Evolutionary conservation across 768 basidiomycete species (phyloP).

Genomic region (Trametes cubensis): DNA sequence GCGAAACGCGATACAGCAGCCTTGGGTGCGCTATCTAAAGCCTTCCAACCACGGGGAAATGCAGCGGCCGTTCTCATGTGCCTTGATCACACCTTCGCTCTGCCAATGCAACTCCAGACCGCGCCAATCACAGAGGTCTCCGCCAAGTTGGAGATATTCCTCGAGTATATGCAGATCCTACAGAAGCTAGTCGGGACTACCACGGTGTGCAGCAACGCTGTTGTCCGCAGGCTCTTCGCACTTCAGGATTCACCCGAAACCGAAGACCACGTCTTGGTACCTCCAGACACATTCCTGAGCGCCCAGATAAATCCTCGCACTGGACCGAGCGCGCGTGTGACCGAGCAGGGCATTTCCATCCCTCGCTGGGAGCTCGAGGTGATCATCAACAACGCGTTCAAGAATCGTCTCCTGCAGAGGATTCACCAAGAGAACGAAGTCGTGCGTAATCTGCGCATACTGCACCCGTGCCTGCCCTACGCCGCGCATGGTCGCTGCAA

Average conservation of each 20-base stretch:
- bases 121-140: conserved; percentile 33
- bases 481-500: conserved; percentile 19
- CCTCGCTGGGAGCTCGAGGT: conserved; percentile 27
- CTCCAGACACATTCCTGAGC: conserved; percentile 33
- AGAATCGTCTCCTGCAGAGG: conserved; percentile 30
- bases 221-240: conserved; percentile 40
- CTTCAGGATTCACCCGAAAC: conserved; percentile 27
- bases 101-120: conserved; percentile 31
- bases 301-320: background rate
- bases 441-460: conserved; percentile 35
- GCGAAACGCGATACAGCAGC: conserved; percentile 24
- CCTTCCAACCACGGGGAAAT: conserved; percentile 36
- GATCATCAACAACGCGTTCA: conserved; percentile 32
- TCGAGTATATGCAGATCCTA: conserved; percentile 31
- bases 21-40: conserved; percentile 38
- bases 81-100: conserved; percentile 44
- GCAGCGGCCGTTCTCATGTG: conserved; percentile 44
- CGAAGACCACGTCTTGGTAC: conserved; percentile 36
- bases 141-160: conserved; percentile 38
- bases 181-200: background rate
- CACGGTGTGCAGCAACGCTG: background rate
- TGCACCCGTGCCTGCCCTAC: conserved; percentile 44
- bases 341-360: conserved; percentile 9
- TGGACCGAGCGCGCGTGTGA: background rate
- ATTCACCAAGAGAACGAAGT: conserved; percentile 39